phyloP scores from a whole-genome alignment of 495 filamentous ascomycete genomes.

The Tetracladium setigerum region DNA sequence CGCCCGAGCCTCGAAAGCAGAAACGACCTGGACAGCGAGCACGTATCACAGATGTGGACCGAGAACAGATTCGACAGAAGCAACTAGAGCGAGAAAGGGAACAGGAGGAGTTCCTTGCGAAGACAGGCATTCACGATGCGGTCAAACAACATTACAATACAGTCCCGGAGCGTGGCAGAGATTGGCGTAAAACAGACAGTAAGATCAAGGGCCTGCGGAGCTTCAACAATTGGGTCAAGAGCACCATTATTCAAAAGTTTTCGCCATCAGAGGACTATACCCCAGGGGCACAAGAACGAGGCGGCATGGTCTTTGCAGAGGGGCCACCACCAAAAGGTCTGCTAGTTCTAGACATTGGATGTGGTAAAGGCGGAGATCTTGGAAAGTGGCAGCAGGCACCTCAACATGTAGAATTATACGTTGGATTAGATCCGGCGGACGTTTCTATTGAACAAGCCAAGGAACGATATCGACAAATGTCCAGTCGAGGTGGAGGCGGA shows the following conservation, averaged over 20 bases:
- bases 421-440: constrained; percentile 88
- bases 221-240: constrained; percentile 99
- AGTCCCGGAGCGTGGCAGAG: constrained; percentile 84
- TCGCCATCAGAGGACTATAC: constrained; percentile 71
- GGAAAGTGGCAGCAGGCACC: constrained; percentile 92
- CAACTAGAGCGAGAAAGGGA: constrained; percentile 59
- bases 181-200: constrained; percentile 90
- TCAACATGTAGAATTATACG: constrained; percentile 76
- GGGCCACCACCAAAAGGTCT: constrained; percentile 42
- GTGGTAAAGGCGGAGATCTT: constrained; percentile 92
- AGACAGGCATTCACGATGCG: constrained; percentile 64
- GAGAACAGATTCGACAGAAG: constrained; percentile 59
- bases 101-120: constrained; percentile 31
- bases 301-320: constrained; percentile 27
- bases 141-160: constrained; percentile 93
- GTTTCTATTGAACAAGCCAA: constrained; percentile 83
- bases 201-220: constrained; percentile 88
- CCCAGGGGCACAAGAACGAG: constrained; percentile 44
- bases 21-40: constrained; percentile 83
- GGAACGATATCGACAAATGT: constrained; percentile 73
- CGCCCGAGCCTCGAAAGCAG: constrained; percentile 51
- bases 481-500: constrained; percentile 41
- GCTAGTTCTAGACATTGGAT: constrained; percentile 85
- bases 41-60: constrained; percentile 63
- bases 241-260: constrained; percentile 92